Evolutionary conservation across 1,139 yeast genomes (phyloP).

Genomic region (Nadsonia starkeyi-henricii): DNA sequence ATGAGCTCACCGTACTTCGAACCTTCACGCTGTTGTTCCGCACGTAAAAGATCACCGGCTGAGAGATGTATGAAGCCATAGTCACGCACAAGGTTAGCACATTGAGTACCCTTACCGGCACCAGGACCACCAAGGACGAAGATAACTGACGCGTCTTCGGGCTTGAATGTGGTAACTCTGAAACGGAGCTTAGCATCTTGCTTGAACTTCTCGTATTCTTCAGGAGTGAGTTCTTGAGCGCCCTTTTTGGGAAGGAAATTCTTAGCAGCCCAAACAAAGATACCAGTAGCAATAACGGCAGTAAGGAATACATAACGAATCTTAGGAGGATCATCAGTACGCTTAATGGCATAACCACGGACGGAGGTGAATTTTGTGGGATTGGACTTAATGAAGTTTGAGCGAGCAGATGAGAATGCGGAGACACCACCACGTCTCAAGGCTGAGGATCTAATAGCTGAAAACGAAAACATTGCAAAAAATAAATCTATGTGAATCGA

Average conservation of each 20-base stretch:
- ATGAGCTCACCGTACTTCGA: constrained; percentile 79
- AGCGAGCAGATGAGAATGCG: not conserved
- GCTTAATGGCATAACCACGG: not conserved
- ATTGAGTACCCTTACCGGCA: constrained; percentile 95
- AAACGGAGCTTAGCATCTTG: constrained; percentile 12
- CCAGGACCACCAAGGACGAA: constrained; percentile 79
- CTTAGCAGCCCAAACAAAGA: constrained; percentile 39
- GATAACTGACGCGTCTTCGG: constrained; percentile 58
- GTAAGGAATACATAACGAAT: constrained; percentile 21
- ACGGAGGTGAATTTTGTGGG: not conserved
- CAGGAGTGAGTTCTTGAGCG: constrained; percentile 33
- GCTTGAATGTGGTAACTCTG: constrained; percentile 34
- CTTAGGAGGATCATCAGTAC: constrained; percentile 15
- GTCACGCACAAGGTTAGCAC: constrained; percentile 68
- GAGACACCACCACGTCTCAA: not conserved
- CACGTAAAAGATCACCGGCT: constrained; percentile 90
- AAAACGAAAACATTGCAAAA: not conserved
- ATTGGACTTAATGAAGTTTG: not conserved
- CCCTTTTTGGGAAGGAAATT: constrained; percentile 51
- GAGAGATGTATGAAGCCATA: constrained; percentile 76
- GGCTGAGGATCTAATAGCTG: not conserved
- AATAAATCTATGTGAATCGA: too few species aligned
- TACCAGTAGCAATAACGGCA: constrained; percentile 27
- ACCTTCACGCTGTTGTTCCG: constrained; percentile 73
- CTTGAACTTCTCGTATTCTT: constrained; percentile 40